Conservation (phyloP, 139 green algal species). For the Chloropicon primus region DNA sequence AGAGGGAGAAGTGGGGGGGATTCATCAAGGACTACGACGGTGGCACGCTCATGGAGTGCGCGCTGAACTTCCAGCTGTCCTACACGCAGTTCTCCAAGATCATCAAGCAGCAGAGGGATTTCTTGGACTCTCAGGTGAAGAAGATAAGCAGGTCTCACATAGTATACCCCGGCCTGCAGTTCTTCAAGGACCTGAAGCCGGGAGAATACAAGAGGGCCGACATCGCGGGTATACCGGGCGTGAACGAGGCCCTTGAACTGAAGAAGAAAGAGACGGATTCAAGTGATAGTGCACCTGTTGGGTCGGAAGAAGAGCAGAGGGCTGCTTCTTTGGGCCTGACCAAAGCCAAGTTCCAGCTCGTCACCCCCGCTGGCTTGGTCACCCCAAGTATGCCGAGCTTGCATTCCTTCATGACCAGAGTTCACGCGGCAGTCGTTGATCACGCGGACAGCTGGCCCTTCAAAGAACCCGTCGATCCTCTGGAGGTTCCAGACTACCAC, state of each 20-base stretch:
- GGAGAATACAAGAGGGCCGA: constrained; percentile 14
- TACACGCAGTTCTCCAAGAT: constrained; percentile 45
- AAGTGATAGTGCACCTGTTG: too few species aligned
- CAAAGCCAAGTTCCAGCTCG: not conserved
- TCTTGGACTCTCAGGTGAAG: constrained; percentile 45
- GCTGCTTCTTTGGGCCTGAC: constrained; percentile 33
- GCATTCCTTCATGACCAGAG: not conserved
- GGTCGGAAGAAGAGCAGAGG: too few species aligned
- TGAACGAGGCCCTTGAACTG: constrained; percentile 44
- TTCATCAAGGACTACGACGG: constrained; percentile 99
- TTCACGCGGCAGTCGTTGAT: not conserved
- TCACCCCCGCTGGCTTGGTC: constrained; percentile 13
- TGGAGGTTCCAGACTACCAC: constrained; percentile 89
- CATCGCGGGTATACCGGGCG: constrained; percentile 56
- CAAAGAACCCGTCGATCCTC: constrained; percentile 43
- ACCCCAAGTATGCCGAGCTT: not conserved
- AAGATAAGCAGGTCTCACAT: constrained; percentile 63
- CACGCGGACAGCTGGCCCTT: constrained; percentile 82
- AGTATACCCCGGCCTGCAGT: constrained; percentile 41
- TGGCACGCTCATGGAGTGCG: constrained; percentile 95
- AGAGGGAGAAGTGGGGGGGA: constrained; percentile 49
- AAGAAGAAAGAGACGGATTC: not conserved
- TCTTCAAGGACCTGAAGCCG: constrained; percentile 7
- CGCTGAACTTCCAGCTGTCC: constrained; percentile 51
- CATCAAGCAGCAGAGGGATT: constrained; percentile 37